phyloP scores from a whole-genome alignment of 2,329 filamentous ascomycete genomes.

The Ceratocystis albifundus region DNA sequence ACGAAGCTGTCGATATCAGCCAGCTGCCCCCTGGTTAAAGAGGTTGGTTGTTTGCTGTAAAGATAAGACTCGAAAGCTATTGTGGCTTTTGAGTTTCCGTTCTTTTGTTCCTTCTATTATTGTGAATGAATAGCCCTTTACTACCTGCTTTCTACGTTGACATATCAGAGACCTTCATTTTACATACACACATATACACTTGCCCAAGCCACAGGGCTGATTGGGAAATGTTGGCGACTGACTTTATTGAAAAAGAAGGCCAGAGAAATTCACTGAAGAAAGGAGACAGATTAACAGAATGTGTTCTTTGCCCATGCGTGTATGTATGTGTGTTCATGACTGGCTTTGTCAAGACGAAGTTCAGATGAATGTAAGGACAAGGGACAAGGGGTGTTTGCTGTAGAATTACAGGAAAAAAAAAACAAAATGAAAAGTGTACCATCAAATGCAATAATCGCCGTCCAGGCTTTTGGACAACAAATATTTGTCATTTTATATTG shows the following conservation, averaged over 20 bases:
- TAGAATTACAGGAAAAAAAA: neutral
- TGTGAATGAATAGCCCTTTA: neutral
- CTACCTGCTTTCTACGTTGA: slow-evolving; percentile 57
- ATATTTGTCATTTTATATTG: too few species aligned
- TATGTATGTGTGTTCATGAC: neutral
- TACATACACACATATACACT: slow-evolving; percentile 5
- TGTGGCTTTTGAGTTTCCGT: slow-evolving; percentile 16
- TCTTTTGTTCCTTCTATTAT: slow-evolving; percentile 36
- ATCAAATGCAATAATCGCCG: too few species aligned
- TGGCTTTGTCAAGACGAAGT: neutral
- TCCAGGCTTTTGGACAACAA: too few species aligned
- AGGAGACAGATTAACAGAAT: slow-evolving; percentile 23
- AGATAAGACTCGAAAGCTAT: neutral
- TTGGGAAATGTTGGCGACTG: neutral
- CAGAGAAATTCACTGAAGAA: slow-evolving; percentile 9
- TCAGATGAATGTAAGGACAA: neutral
- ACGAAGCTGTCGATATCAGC: slow-evolving; percentile 90
- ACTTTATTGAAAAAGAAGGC: neutral
- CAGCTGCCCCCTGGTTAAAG: slow-evolving; percentile 77
- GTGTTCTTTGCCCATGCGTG: slow-evolving; percentile 21
- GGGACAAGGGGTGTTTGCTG: neutral
- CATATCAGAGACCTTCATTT: slow-evolving; percentile 64
- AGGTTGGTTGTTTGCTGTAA: neutral
- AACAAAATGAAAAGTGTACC: neutral
- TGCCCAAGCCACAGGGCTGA: neutral